These are phyloP conservation scores for Rhynchosporium agropyri DNA, from an alignment of 2,329 filamentous ascomycete species.

Conservation along the genomic window DNA sequence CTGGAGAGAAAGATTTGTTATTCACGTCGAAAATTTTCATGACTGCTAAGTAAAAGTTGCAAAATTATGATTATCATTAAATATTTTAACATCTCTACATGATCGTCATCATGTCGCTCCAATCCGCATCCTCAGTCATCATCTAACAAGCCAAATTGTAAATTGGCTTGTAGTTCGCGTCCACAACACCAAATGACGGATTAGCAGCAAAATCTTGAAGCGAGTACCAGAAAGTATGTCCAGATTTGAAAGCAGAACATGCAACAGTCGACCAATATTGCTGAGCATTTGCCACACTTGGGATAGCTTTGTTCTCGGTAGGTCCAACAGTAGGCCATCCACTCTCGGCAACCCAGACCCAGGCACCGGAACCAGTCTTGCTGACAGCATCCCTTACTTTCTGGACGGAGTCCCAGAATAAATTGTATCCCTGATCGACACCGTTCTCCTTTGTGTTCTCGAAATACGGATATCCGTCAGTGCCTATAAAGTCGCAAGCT, in stretches of 20 bases:
- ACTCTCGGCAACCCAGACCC: slow-evolving; percentile 65
- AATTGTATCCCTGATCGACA: slow-evolving; percentile 56
- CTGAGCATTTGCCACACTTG: slow-evolving; percentile 61
- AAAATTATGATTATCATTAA: slow-evolving; percentile 7
- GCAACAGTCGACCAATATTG: slow-evolving; percentile 65
- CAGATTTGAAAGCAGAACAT: slow-evolving; percentile 58
- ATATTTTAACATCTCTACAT: not conserved
- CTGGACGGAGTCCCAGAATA: slow-evolving; percentile 52
- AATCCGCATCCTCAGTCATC: not conserved
- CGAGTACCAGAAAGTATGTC: slow-evolving; percentile 63
- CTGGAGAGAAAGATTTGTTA: too few species aligned
- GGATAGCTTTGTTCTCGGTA: slow-evolving; percentile 56
- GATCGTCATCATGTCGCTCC: not conserved
- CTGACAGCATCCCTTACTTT: slow-evolving; percentile 39
- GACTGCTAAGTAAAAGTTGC: not conserved
- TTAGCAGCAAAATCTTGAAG: slow-evolving; percentile 55
- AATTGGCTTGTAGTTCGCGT: slow-evolving; percentile 34
- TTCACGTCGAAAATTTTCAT: too few species aligned
- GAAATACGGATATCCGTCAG: slow-evolving; percentile 70
- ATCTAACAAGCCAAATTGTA: slow-evolving; percentile 37
- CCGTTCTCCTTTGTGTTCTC: slow-evolving; percentile 57
- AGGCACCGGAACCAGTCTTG: slow-evolving; percentile 53
- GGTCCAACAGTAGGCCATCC: slow-evolving; percentile 64
- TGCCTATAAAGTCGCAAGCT: slow-evolving; percentile 65
- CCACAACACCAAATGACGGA: slow-evolving; percentile 47